Percentiles rank a stretch among this genome's conserved stretches.
Evolutionary conservation across 208 protist species (phyloP).

Genomic region (Leishmania aethiopica): DNA sequence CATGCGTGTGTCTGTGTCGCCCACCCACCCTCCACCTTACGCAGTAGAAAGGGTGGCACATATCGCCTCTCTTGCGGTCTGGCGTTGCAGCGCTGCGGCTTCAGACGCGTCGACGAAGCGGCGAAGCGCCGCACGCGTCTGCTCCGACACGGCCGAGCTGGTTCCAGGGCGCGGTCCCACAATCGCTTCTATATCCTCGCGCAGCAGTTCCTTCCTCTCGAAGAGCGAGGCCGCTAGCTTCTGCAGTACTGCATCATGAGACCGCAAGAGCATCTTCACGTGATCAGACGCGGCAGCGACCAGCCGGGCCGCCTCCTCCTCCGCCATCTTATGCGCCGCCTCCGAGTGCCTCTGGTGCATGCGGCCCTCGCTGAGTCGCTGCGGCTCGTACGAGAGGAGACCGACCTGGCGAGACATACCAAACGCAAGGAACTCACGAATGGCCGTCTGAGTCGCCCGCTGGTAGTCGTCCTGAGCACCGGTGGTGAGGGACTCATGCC

Average conservation of each 20-base stretch:
- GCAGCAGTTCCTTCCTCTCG: constrained; percentile 73
- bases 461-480: constrained; percentile 93
- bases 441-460: constrained; percentile 81
- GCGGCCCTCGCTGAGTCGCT: constrained; percentile 78
- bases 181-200: constrained; percentile 69
- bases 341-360: constrained; percentile 77
- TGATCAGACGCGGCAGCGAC: constrained; percentile 54
- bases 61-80: constrained; percentile 28
- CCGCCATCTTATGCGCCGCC: constrained; percentile 51
- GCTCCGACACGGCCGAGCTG: constrained; percentile 22
- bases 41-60: constrained; percentile 7
- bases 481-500: constrained; percentile 91
- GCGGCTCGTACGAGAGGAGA: constrained; percentile 74
- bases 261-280: constrained; percentile 49
- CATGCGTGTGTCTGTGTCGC: not conserved
- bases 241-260: constrained; percentile 45
- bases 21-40: not conserved
- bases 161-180: constrained; percentile 44
- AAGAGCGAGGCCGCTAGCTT: constrained; percentile 53
- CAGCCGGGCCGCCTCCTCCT: constrained; percentile 70
- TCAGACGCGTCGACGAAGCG: constrained; percentile 60
- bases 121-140: constrained; percentile 52
- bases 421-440: constrained; percentile 78
- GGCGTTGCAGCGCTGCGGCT: constrained; percentile 36
- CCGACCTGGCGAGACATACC: constrained; percentile 79